Conservation (phyloP, 192 early-diverging fungal species). For the Chytriomyces sp. region DNA sequence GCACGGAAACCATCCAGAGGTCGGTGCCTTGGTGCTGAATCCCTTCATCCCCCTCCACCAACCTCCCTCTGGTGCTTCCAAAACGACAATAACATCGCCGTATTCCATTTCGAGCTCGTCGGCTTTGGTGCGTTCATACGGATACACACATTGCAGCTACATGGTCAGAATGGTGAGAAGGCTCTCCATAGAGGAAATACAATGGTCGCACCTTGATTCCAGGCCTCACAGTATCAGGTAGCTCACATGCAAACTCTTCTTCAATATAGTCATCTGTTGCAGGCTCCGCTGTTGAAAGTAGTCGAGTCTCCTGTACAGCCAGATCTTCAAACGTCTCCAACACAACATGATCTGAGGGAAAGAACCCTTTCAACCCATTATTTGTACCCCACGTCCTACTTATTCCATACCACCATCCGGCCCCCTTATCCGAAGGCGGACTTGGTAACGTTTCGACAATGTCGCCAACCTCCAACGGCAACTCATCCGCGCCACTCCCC, state of each 20-base stretch:
- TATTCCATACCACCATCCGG: slow-evolving; percentile 52
- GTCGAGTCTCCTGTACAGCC: neutral
- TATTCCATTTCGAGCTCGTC: slow-evolving; percentile 51
- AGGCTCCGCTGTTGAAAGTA: neutral
- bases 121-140: slow-evolving; percentile 47
- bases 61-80: slow-evolving; percentile 57
- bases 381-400: slow-evolving; percentile 46
- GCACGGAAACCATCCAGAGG: slow-evolving; percentile 57
- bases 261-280: slow-evolving; percentile 30
- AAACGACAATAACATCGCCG: slow-evolving; percentile 50
- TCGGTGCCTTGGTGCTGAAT: slow-evolving; percentile 45
- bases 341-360: slow-evolving; percentile 44
- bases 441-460: slow-evolving; percentile 44
- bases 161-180: too few species aligned
- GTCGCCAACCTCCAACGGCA: slow-evolving; percentile 40
- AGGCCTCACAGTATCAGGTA: slow-evolving; percentile 39
- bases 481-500: slow-evolving; percentile 1
- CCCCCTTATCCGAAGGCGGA: slow-evolving; percentile 37
- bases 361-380: slow-evolving; percentile 53
- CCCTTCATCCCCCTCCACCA: slow-evolving; percentile 61
- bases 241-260: slow-evolving; percentile 28
- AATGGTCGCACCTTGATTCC: slow-evolving; percentile 45
- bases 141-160: slow-evolving; percentile 22
- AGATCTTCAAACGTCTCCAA: slow-evolving; percentile 45
- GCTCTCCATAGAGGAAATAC: neutral